Conservation (phyloP, 352 stramenopile genomes). For the Pseudoperonospora humuli region DNA sequence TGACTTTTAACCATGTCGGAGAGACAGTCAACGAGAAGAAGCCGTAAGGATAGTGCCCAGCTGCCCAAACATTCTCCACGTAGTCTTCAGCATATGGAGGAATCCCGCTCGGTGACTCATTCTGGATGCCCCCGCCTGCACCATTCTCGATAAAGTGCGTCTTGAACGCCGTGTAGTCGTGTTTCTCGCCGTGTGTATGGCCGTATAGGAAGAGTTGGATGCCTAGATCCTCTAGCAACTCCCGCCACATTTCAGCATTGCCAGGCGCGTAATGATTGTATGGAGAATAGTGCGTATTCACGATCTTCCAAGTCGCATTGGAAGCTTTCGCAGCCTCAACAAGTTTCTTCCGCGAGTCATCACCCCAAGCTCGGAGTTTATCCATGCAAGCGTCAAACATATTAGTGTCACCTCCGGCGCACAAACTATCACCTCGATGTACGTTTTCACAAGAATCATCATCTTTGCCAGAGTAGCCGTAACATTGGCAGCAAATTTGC, state of each 20-base stretch:
- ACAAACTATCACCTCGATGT: constrained; percentile 38
- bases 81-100: constrained; percentile 47
- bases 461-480: constrained; percentile 54
- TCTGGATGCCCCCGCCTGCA: constrained; percentile 62
- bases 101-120: constrained; percentile 59
- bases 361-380: constrained; percentile 46
- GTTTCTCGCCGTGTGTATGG: constrained; percentile 69
- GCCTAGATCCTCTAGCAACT: constrained; percentile 42
- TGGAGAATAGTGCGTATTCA: constrained; percentile 79
- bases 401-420: constrained; percentile 36
- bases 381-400: constrained; percentile 76
- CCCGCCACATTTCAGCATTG: constrained; percentile 40
- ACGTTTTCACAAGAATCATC: constrained; percentile 48
- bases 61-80: constrained; percentile 58
- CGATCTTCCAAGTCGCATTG: constrained; percentile 76
- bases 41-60: constrained; percentile 55
- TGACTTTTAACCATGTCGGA: constrained; percentile 50
- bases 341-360: constrained; percentile 46
- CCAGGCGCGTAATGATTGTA: constrained; percentile 67
- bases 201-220: constrained; percentile 65
- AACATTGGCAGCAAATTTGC: constrained; percentile 80
- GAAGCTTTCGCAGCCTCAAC: constrained; percentile 46
- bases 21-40: constrained; percentile 60
- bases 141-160: constrained; percentile 80
- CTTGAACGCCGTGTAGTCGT: constrained; percentile 53